Evolutionary conservation across 2,329 filamentous ascomycete genomes (phyloP).

Genomic region (Fusarium protoensiforme): DNA sequence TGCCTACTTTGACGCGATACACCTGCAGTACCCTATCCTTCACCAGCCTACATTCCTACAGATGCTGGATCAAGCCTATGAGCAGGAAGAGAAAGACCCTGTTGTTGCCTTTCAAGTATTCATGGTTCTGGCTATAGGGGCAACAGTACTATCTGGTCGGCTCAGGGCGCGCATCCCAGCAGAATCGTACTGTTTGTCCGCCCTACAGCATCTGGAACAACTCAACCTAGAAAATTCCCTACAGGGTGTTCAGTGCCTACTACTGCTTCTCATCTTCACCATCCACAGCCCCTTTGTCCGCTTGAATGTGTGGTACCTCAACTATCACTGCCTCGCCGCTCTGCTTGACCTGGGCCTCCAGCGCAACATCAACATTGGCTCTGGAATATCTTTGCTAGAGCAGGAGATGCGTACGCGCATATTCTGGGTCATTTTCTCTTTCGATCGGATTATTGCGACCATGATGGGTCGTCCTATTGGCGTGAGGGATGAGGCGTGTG

Average conservation of each 20-base stretch:
- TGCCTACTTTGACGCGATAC: conserved; percentile 61
- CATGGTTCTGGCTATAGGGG: conserved; percentile 64
- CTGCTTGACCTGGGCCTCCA: conserved; percentile 64
- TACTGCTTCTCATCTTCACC: conserved; percentile 60
- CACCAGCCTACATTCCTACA: conserved; percentile 57
- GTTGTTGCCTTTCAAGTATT: conserved; percentile 58
- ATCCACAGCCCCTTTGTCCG: conserved; percentile 61
- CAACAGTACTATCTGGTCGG: conserved; percentile 56
- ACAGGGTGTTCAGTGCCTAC: conserved; percentile 60
- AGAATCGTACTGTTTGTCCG: conserved; percentile 61
- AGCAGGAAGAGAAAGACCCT: conserved; percentile 40
- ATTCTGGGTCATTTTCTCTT: conserved; percentile 64
- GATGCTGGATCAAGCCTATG: conserved; percentile 52
- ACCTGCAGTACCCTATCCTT: conserved; percentile 61
- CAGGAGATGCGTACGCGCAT: conserved; percentile 66
- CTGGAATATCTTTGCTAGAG: conserved; percentile 57
- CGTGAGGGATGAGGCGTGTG: conserved; percentile 65
- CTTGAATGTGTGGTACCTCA: conserved; percentile 65
- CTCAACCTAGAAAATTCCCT: conserved; percentile 61
- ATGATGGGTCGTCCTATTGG: conserved; percentile 68
- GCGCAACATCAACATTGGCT: conserved; percentile 56
- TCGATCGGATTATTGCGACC: conserved; percentile 63
- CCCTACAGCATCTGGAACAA: conserved; percentile 58
- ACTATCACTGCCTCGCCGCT: conserved; percentile 64
- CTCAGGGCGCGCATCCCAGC: conserved; percentile 56